A percentile compares a stretch with the other conserved stretches of the same genome.
Conservation (phyloP, 2,329 filamentous ascomycete species). For the Exophiala sp. region DNA sequence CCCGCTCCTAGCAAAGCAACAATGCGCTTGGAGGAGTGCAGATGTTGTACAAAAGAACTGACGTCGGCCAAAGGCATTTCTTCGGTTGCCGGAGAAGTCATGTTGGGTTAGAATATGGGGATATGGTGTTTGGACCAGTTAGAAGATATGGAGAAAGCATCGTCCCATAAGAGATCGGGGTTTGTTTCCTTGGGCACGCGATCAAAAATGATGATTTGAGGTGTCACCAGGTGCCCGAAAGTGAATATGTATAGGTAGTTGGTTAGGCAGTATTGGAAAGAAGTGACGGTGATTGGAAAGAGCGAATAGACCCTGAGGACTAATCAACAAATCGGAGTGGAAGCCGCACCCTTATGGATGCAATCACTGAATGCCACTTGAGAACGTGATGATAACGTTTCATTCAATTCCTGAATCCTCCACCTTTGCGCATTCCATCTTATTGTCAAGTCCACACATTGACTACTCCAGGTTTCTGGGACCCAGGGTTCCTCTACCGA, state of each 20-base stretch:
- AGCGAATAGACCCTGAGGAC: too few species aligned
- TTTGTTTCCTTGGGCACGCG: too few species aligned
- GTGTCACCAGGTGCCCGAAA: too few species aligned
- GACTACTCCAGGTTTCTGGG: too few species aligned
- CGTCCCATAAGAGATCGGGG: background rate
- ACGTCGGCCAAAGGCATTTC: constrained; percentile 24
- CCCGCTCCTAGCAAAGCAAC: constrained; percentile 60
- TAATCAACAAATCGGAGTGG: background rate
- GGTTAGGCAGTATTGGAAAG: too few species aligned
- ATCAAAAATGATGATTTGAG: too few species aligned
- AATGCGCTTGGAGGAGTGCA: constrained; percentile 53
- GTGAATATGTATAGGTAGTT: too few species aligned
- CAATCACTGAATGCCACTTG: constrained; percentile 4
- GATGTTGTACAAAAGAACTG: constrained; percentile 52
- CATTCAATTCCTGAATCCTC: background rate
- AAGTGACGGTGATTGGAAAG: too few species aligned
- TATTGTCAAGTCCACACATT: background rate
- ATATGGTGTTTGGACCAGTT: background rate
- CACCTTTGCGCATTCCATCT: background rate
- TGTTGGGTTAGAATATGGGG: background rate
- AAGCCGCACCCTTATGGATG: background rate
- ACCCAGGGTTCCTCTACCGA: too few species aligned
- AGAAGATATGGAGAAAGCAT: background rate
- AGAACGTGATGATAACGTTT: background rate
- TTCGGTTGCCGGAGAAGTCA: constrained; percentile 1